Percentiles rank a stretch among this genome's conserved stretches.
These are phyloP conservation scores for Calocybe cyanea DNA, from an alignment of 768 basidiomycete genomes.

Conservation along the genomic window DNA sequence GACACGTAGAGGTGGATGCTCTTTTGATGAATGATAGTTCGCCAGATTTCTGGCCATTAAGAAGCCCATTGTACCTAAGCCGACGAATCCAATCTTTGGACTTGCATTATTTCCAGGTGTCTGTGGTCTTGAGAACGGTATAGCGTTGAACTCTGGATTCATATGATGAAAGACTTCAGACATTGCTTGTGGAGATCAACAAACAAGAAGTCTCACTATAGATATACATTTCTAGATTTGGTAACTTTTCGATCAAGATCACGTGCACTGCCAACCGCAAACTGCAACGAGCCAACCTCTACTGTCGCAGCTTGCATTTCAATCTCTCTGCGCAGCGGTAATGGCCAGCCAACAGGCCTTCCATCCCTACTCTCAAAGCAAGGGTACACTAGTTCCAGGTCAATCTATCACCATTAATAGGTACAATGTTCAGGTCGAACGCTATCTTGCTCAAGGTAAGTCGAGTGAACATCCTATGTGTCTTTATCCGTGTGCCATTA, in stretches of 20 bases:
- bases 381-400: constrained; percentile 74
- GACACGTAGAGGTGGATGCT: constrained; percentile 54
- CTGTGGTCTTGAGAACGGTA: constrained; percentile 54
- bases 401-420: constrained; percentile 90
- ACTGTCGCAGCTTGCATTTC: constrained; percentile 7
- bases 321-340: constrained; percentile 1
- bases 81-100: constrained; percentile 39
- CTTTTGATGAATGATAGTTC: constrained; percentile 34
- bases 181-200: constrained; percentile 12
- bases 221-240: constrained; percentile 6
- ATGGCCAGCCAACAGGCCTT: constrained; percentile 53
- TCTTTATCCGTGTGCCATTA: constrained; percentile 7
- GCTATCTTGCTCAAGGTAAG: constrained; percentile 92
- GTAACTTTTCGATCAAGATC: constrained; percentile 1
- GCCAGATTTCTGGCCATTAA: constrained; percentile 81
- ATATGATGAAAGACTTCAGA: constrained; percentile 2
- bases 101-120: constrained; percentile 39
- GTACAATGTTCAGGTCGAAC: constrained; percentile 86
- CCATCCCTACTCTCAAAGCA: constrained; percentile 48
- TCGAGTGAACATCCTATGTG: constrained; percentile 6
- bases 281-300: too few species aligned
- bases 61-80: constrained; percentile 67
- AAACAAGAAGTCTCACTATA: constrained; percentile 16
- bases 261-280: constrained; percentile 9
- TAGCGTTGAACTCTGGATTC: constrained; percentile 1